Conservation (phyloP, 345 rosid species). For the Aurinia saxatilis region DNA sequence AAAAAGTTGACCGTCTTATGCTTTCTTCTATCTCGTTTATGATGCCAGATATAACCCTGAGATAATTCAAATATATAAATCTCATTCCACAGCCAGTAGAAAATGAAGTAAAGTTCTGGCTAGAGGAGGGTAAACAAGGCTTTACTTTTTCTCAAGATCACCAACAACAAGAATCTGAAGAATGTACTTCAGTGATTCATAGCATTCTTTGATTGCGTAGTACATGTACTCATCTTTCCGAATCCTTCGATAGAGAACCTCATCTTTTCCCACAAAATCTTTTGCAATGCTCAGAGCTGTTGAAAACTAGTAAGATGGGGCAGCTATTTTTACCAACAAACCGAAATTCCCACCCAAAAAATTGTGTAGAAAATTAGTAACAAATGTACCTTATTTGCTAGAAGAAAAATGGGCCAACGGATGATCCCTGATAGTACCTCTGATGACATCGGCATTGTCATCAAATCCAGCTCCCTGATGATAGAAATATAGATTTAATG, state of each 20-base stretch:
- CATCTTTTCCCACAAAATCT: conserved; percentile 68
- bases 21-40: conserved; percentile 67
- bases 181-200: conserved; percentile 75
- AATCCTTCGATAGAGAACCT: conserved; percentile 56
- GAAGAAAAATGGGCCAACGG: conserved; percentile 93
- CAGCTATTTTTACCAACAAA: conserved; percentile 27
- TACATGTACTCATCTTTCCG: conserved; percentile 84
- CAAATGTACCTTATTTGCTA: conserved; percentile 69
- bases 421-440: conserved; percentile 57
- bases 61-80: not conserved
- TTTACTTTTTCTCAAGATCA: conserved; percentile 70
- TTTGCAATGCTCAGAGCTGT: conserved; percentile 77
- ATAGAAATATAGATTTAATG: conserved; percentile 1
- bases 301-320: conserved; percentile 53
- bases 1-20: conserved; percentile 55
- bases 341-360: not conserved
- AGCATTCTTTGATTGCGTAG: conserved; percentile 77
- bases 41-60: conserved; percentile 55
- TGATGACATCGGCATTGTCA: conserved; percentile 68
- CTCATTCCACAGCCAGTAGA: conserved; percentile 5
- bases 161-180: conserved; percentile 79
- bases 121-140: not conserved
- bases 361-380: not conserved
- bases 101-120: not conserved
- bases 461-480: conserved; percentile 82